A percentile compares a stretch with the other conserved stretches of the same genome.
Evolutionary conservation across 345 rosid genomes (phyloP).

Genomic region (Lepidium africanum): DNA sequence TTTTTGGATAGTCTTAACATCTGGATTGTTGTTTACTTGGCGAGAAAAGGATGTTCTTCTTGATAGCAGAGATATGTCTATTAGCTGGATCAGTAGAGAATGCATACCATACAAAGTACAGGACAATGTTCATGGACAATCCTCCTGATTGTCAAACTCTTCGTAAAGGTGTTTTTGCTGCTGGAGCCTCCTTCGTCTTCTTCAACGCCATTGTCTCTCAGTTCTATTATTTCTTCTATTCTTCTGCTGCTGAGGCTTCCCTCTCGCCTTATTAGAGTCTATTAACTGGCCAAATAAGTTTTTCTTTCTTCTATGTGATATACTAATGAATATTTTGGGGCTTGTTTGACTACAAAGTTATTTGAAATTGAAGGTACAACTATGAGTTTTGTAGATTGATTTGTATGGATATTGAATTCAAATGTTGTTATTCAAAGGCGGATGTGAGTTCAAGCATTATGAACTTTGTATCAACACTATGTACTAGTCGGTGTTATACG

Average conservation of each 20-base stretch:
- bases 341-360: not conserved
- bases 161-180: constrained; percentile 85
- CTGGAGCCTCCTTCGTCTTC: constrained; percentile 84
- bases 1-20: not conserved
- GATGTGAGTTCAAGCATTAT: not conserved
- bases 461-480: no score
- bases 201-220: constrained; percentile 66
- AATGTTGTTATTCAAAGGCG: not conserved
- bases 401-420: not conserved
- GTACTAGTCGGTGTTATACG: no score
- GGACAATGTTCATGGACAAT: constrained; percentile 50
- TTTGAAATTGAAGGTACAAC: not conserved
- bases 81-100: constrained; percentile 83
- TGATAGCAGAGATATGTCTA: constrained; percentile 76
- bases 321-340: constrained; percentile 2
- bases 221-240: constrained; percentile 63
- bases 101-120: constrained; percentile 84
- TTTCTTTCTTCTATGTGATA: not conserved
- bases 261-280: constrained; percentile 21
- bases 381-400: constrained; percentile 12
- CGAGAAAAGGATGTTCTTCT: constrained; percentile 61
- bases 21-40: not conserved
- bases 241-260: constrained; percentile 50
- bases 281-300: not conserved
- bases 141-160: constrained; percentile 73